These are phyloP conservation scores for Yamadazyma triangularis DNA, from an alignment of 1,139 yeast species.

Conservation along the genomic window DNA sequence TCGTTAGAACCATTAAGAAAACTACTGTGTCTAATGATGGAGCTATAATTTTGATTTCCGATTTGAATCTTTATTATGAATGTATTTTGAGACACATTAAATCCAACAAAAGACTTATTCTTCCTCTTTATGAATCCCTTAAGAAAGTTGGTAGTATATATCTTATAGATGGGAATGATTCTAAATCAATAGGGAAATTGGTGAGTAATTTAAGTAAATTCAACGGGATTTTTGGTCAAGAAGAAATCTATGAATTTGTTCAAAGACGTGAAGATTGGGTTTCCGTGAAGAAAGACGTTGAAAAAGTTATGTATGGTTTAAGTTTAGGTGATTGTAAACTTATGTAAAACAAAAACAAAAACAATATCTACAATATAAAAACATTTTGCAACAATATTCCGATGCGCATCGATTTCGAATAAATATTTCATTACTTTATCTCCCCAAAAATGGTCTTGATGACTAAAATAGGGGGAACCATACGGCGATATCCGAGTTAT, in stretches of 20 bases:
- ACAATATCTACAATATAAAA: no score
- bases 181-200: conserved; percentile 80
- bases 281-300: conserved; percentile 71
- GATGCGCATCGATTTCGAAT: no score
- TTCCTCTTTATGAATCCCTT: conserved; percentile 75
- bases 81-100: conserved; percentile 59
- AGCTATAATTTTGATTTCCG: conserved; percentile 72
- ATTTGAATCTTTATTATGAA: conserved; percentile 69
- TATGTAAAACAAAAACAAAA: conserved; percentile 19
- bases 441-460: no score
- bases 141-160: conserved; percentile 82
- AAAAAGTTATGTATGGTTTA: conserved; percentile 91
- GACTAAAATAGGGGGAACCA: no score
- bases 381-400: no score
- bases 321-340: conserved; percentile 64
- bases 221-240: conserved; percentile 87
- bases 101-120: conserved; percentile 57
- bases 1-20: conserved; percentile 69
- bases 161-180: conserved; percentile 68
- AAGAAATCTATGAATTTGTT: conserved; percentile 89
- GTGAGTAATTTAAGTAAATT: conserved; percentile 82
- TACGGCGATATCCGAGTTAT: no score
- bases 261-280: conserved; percentile 88
- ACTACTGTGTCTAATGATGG: conserved; percentile 75
- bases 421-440: no score